Evolutionary conservation across 2,329 filamentous ascomycete species (phyloP).

Genomic region (Tetracladium maxilliforme): DNA sequence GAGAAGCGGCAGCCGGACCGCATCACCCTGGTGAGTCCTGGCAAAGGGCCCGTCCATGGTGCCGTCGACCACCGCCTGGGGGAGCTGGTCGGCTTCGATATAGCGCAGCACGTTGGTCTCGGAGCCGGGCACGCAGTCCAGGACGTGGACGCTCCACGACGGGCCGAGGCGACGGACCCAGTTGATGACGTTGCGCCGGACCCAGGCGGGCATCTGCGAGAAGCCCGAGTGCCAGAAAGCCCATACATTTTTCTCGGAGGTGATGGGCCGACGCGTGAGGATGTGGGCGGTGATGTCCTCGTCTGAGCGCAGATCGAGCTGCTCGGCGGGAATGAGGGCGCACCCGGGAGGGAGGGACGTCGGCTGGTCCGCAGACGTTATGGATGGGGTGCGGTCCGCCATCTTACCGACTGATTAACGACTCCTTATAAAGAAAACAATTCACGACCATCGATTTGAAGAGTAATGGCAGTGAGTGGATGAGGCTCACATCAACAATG

Average conservation of each 20-base stretch:
- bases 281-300: conserved; percentile 16
- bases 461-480: too few relatives aligned
- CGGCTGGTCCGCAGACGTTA: too few relatives aligned
- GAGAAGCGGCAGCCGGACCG: conserved; percentile 25
- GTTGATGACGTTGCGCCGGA: conserved; percentile 20
- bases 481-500: too few relatives aligned
- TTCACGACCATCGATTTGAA: too few relatives aligned
- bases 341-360: too few relatives aligned
- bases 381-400: too few relatives aligned
- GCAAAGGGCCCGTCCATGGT: conserved; percentile 26
- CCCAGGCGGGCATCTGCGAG: conserved; percentile 19
- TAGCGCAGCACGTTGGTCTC: conserved; percentile 19
- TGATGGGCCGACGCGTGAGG: conserved; percentile 13
- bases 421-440: too few relatives aligned
- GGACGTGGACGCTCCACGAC: conserved; percentile 24
- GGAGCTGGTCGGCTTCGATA: conserved; percentile 17
- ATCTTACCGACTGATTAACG: too few relatives aligned
- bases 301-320: conserved; percentile 14
- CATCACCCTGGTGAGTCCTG: conserved; percentile 28
- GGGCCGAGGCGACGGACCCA: conserved; percentile 25
- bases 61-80: conserved; percentile 23
- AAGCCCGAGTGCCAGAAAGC: conserved; percentile 26
- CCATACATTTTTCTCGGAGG: conserved; percentile 27
- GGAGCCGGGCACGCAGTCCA: conserved; percentile 20
- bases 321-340: too few relatives aligned